Base-by-base conservation (phyloP, 306 rosid genomes). In the Benincasa hispida region DNA sequence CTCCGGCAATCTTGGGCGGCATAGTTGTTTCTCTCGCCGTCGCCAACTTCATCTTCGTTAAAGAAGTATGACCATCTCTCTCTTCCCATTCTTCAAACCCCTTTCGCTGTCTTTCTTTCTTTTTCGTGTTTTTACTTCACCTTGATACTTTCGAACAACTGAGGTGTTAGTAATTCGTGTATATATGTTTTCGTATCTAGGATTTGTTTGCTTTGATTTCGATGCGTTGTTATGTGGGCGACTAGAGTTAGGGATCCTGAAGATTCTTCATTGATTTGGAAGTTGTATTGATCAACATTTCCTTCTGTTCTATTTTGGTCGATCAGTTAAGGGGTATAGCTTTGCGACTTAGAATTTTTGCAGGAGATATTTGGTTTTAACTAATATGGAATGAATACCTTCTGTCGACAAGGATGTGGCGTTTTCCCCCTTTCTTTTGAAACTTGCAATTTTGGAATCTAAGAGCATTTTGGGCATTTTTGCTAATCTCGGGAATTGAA, bases 1-100 rank as follows among this genome's bases (percentile, higher is more conserved):
- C 97, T 0, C 79, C 22, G 0, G 53, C 90, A 1, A 82, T 90
- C 21, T 6, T 87, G 32, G 97, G 88, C 56, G 99, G 93, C 35
- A 72, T 92, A 55, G 88, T 90, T 17, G 93, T 75, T 35, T 9
- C 92, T 54, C 77, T 88, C 27, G 87, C 85, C 35, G 83, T 77
- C 41, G 88, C 85, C 12, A 81, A 88, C 76, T 58, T 57, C 74
- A 48, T 88, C 85, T 79, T 88, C 80, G 72, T 89, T 66, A 78
- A 86, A 48, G 70, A 84, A 13, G 91, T 89, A 84, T 62, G 74
- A 51, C 30, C 12, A 28, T 61, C 62, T 48, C 17, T 68, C 54
- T 45, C 50, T 41, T 3, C 32, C 32, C 32, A 28, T 28, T 28
- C 32, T 17, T 37, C 18, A 37, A 47, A 2, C 19, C 77, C 61